A percentile compares a stretch with the other conserved stretches of the same genome.
Conservation (phyloP, 495 filamentous ascomycete species). For the Penicillium robsamsonii region DNA sequence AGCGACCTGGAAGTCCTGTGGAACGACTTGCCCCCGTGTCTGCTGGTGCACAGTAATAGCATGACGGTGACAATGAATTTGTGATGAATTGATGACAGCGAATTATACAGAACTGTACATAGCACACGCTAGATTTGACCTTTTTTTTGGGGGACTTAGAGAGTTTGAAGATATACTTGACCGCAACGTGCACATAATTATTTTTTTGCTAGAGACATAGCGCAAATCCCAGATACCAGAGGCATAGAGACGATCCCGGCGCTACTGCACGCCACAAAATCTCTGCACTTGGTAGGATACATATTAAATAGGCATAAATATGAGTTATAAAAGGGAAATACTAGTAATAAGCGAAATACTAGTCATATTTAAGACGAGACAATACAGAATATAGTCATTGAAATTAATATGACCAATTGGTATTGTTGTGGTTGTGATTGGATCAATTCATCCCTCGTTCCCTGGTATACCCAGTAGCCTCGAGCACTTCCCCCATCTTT, state of each 20-base stretch:
- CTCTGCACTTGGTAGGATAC: background rate
- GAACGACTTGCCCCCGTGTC: conserved; percentile 62
- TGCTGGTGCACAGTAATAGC: conserved; percentile 84
- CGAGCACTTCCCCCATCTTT: conserved; percentile 5
- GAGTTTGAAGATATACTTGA: background rate
- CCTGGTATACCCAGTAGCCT: conserved; percentile 10
- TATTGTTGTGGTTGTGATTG: conserved; percentile 10
- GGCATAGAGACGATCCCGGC: conserved; percentile 11
- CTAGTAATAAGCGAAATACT: too few species aligned
- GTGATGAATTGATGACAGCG: conserved; percentile 34
- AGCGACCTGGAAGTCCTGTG: conserved; percentile 74
- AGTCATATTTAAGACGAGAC: too few species aligned
- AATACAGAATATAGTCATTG: background rate
- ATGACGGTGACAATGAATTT: conserved; percentile 88
- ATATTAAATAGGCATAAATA: too few species aligned
- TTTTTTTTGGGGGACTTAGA: background rate
- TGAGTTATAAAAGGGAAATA: background rate
- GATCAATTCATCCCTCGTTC: background rate
- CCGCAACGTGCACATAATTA: background rate
- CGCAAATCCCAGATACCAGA: background rate
- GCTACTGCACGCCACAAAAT: conserved; percentile 17
- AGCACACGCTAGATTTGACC: conserved; percentile 6
- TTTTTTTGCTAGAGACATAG: too few species aligned
- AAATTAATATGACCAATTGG: conserved; percentile 8
- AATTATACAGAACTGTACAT: conserved; percentile 15